Evolutionary conservation across 352 stramenopile genomes (phyloP).

Genomic region (Globisporangium nunn): DNA sequence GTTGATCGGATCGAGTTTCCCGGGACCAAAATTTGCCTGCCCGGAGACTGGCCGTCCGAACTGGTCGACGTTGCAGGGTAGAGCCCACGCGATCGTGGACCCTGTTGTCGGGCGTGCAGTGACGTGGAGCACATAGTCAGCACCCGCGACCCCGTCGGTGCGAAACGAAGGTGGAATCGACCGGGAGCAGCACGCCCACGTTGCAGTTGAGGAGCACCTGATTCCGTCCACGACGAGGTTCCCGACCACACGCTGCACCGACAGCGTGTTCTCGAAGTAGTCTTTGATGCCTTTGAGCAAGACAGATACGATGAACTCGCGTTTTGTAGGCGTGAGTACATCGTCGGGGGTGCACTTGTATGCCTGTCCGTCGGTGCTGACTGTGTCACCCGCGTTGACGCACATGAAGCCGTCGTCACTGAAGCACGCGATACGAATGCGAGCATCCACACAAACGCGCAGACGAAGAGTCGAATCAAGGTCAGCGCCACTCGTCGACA

Average conservation of each 20-base stretch:
- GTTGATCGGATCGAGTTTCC: slow-evolving; percentile 37
- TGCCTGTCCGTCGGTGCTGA: slow-evolving; percentile 36
- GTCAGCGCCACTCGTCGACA: background rate
- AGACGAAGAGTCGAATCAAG: too few relatives aligned
- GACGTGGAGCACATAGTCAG: slow-evolving; percentile 76
- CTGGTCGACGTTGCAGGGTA: slow-evolving; percentile 78
- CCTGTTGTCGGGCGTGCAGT: slow-evolving; percentile 65
- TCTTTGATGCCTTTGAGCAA: slow-evolving; percentile 53
- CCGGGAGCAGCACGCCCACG: slow-evolving; percentile 61
- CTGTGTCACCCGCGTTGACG: slow-evolving; percentile 31
- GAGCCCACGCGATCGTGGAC: slow-evolving; percentile 64
- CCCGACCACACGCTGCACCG: slow-evolving; percentile 55
- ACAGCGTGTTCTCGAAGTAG: slow-evolving; percentile 56
- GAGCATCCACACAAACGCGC: too few relatives aligned
- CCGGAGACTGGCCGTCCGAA: slow-evolving; percentile 71
- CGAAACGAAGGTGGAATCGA: slow-evolving; percentile 43
- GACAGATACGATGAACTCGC: slow-evolving; percentile 60
- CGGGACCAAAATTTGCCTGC: slow-evolving; percentile 76
- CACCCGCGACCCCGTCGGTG: slow-evolving; percentile 43
- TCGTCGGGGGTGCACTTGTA: slow-evolving; percentile 51
- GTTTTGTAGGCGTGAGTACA: slow-evolving; percentile 57
- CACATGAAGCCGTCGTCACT: slow-evolving; percentile 67
- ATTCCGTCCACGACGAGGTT: slow-evolving; percentile 62
- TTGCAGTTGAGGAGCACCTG: slow-evolving; percentile 24
- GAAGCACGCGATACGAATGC: background rate